Evolutionary conservation across 179 eudicot species (phyloP), one percentile per base, ranked within the genome.

Genomic region (Actinidia polygama): DNA sequence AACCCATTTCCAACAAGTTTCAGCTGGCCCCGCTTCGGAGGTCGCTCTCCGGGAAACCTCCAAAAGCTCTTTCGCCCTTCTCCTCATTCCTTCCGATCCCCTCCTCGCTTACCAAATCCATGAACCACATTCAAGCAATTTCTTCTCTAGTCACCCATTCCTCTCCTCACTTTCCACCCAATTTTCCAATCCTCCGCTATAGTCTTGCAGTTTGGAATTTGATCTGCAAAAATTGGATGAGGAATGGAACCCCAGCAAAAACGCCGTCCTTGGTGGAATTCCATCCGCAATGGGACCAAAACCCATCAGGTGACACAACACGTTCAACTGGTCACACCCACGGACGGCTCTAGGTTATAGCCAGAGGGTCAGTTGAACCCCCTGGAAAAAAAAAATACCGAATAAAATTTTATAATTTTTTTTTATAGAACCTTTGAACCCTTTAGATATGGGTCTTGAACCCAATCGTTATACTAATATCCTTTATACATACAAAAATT

Each of bases 111-210:
- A 49, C 77, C 4, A 73, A 18, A 73, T 73, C 77, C 77, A 73
- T 73, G 4, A 73, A 73, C 12, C 77, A 0, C n/a, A 73, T 7
- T 7, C 16, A 30, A 47, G 30, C 77, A 73, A 73, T 51, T 21
- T 73, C 77, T 73, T 73, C 58, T 51, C 77, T 82, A 23, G 77
- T 80, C 84, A 6, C 79, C 62, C 62, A 67, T 53, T 51, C 79
- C 49, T 68, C n/a, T 36, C 85, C 79, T 84, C 84, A 90, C 75
- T 55, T 89, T 88, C 90, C 85, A 83, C 16, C 95, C 95, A 24
- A 84, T 84, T 46, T 85, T 81, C 95, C 95, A 92, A 15, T 89
- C 92, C 12, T 90, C 91, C 18, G 87, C 91, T 1, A 89, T 81
- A 1, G 73, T 47, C 87, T 90, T 90, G 61, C 88, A 87, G 51